These are phyloP conservation scores for Neophaeococcomyces mojaviensis DNA, from an alignment of 2,329 filamentous ascomycete genomes.

Conservation along the genomic window DNA sequence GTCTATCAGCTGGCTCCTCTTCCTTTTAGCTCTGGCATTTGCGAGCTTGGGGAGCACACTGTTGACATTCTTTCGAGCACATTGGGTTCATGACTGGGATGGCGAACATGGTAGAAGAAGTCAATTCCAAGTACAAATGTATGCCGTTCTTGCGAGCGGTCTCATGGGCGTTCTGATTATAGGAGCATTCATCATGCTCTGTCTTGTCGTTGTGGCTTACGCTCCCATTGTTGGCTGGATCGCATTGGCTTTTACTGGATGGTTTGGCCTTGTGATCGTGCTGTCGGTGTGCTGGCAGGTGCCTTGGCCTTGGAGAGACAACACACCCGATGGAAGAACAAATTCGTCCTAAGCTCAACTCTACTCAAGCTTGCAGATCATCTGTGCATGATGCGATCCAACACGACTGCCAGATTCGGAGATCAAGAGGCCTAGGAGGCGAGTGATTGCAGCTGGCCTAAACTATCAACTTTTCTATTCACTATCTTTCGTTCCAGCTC, in stretches of 20 bases:
- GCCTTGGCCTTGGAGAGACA: slow-evolving; percentile 19
- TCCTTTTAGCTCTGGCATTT: slow-evolving; percentile 22
- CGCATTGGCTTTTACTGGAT: slow-evolving; percentile 19
- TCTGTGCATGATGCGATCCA: background rate
- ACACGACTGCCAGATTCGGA: no score
- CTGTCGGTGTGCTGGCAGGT: slow-evolving; percentile 18
- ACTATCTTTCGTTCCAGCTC: no score
- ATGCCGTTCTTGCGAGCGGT: slow-evolving; percentile 17
- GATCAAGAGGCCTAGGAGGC: no score
- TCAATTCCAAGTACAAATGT: slow-evolving; percentile 20
- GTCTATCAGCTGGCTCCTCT: slow-evolving; percentile 22
- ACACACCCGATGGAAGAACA: slow-evolving; percentile 10
- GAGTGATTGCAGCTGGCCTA: no score
- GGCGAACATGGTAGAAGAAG: slow-evolving; percentile 17
- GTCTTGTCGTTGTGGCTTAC: slow-evolving; percentile 23
- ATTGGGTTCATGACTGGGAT: slow-evolving; percentile 23
- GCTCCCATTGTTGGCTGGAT: slow-evolving; percentile 21
- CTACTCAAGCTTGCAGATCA: no score
- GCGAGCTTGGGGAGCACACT: slow-evolving; percentile 21
- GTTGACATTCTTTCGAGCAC: slow-evolving; percentile 22
- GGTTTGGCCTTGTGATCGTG: slow-evolving; percentile 21
- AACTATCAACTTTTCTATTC: no score
- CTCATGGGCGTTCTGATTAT: slow-evolving; percentile 20
- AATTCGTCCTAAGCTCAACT: slow-evolving; percentile 1
- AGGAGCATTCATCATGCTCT: slow-evolving; percentile 21